Base-by-base conservation (phyloP, 176 grass and related monocot genomes). In the Oryza glaberrima region DNA sequence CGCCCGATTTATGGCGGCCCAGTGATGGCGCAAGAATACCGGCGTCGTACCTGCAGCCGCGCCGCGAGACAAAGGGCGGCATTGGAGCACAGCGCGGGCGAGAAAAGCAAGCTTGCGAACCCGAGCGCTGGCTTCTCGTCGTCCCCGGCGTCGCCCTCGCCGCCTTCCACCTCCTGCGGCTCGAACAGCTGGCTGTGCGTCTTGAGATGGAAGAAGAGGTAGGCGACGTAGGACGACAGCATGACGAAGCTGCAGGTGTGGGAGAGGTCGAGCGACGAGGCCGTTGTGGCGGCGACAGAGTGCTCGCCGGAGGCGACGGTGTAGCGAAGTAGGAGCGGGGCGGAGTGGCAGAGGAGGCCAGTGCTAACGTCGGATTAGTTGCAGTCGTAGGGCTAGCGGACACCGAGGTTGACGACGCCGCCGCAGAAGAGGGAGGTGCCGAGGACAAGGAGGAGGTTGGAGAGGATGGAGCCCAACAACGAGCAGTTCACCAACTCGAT, bases 201-300 rank as follows among this genome's bases (percentile, higher is more conserved):
- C 91, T 94, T 99, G 47, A 99, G 88, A 81, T 99, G 96, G 88
- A 99, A 99, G 73, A 99, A 94, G 63, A 99, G 93, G 83, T 96
- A 95, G 11, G 88, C 88, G 14, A 86, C 88, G 69, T 99, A 99
- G 63, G 91, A 90, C 11, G 92, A 38, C 25, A 99, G 92, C 96
- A 99, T 96, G 83, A 94, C 54, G 63, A 96, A 77, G 84, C 96
- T 91, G 88, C 91, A 94, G 25, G 90, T 75, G 32, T 91, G 91
- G 12, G 96, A 96, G 86, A 99, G 85, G 3, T 90, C 81, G 67
- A 99, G 85, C 32, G 71, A 77, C 22, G 7, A 7, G 40, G 40
- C 4, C 2, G 30, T 32, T 2, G 30, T 32, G 40, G 40, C 7
- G 7, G 40, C 78, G 14, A 86, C 70, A 1, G 88, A 22, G 58